These are phyloP conservation scores for Silene vulgaris DNA, from an alignment of 179 eudicot genomes.

Conservation along the genomic window DNA sequence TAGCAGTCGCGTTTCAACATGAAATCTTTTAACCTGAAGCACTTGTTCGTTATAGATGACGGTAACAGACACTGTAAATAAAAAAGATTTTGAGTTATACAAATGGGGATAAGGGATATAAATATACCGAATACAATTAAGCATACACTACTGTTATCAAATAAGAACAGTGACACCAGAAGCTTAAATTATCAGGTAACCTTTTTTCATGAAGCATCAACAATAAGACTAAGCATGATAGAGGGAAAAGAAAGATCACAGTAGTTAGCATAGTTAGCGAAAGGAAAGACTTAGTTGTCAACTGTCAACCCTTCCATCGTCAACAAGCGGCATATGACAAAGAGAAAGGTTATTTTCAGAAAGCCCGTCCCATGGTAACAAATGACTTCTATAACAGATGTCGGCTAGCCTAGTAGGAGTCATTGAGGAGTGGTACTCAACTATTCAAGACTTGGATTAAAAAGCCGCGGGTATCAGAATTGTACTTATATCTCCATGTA, in stretches of 20 bases:
- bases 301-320: not conserved
- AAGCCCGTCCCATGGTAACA: not conserved
- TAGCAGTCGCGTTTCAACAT: slow-evolving; percentile 50
- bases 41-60: slow-evolving; percentile 23
- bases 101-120: not conserved
- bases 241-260: not conserved
- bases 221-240: too few relatives aligned
- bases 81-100: not conserved
- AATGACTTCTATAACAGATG: not conserved
- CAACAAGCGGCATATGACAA: not conserved
- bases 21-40: slow-evolving; percentile 32
- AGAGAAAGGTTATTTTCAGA: not conserved
- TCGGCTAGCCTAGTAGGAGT: too few relatives aligned
- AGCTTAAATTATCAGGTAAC: too few relatives aligned
- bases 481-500: too few relatives aligned
- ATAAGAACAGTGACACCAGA: too few relatives aligned
- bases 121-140: not conserved
- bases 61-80: slow-evolving; percentile 42
- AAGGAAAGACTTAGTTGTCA: too few relatives aligned
- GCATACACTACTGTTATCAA: too few relatives aligned
- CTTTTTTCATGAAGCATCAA: too few relatives aligned
- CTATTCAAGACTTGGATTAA: too few relatives aligned
- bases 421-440: too few relatives aligned
- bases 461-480: too few relatives aligned
- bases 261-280: not conserved